Percentiles rank a stretch among this genome's conserved stretches.
Evolutionary conservation across 2,329 filamentous ascomycete species (phyloP).

Genomic region (Neospermospora avenae): DNA sequence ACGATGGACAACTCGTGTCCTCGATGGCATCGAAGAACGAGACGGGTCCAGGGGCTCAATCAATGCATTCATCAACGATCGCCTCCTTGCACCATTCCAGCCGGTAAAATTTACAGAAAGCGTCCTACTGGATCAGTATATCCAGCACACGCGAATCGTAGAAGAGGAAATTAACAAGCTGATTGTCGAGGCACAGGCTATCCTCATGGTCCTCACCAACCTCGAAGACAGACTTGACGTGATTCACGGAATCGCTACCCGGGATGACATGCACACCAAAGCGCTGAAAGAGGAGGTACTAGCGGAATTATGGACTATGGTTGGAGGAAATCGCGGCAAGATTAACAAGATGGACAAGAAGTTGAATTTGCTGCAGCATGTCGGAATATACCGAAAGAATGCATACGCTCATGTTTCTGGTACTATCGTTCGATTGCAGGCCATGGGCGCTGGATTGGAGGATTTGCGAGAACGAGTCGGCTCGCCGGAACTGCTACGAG

Average conservation of each 20-base stretch:
- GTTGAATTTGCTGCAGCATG: slow-evolving; percentile 59
- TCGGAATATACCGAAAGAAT: slow-evolving; percentile 61
- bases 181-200: slow-evolving; percentile 66
- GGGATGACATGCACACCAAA: slow-evolving; percentile 57
- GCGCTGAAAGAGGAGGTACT: slow-evolving; percentile 63
- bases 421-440: slow-evolving; percentile 69
- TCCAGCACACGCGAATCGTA: slow-evolving; percentile 67
- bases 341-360: slow-evolving; percentile 61
- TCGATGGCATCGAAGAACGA: slow-evolving; percentile 33
- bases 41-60: slow-evolving; percentile 35
- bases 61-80: slow-evolving; percentile 42
- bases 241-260: slow-evolving; percentile 66
- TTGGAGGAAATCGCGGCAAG: slow-evolving; percentile 64
- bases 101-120: slow-evolving; percentile 57
- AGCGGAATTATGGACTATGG: slow-evolving; percentile 67
- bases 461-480: slow-evolving; percentile 70
- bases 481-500: slow-evolving; percentile 58
- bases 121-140: slow-evolving; percentile 68
- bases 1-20: slow-evolving; percentile 63
- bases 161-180: slow-evolving; percentile 66
- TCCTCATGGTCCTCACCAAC: slow-evolving; percentile 62
- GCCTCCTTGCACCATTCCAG: slow-evolving; percentile 58
- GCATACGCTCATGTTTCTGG: slow-evolving; percentile 67
- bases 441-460: slow-evolving; percentile 67
- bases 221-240: slow-evolving; percentile 67